A percentile compares a stretch with the other conserved stretches of the same genome.
phyloP scores from a whole-genome alignment of 805 yeast species.

The Metschnikowia picachoensis region DNA sequence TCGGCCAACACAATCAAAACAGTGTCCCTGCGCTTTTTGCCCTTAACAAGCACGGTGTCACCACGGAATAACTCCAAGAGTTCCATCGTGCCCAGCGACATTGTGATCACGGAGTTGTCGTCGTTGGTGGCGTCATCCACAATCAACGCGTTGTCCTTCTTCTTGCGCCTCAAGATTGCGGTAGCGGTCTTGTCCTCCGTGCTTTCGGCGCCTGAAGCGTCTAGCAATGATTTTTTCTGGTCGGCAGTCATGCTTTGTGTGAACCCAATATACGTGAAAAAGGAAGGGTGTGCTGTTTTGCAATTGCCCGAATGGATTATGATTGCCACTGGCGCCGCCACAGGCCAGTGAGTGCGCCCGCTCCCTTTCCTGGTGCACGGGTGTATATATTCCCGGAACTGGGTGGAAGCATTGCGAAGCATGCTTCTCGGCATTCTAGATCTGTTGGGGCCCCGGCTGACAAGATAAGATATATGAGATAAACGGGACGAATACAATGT shows the following conservation, averaged over 20 bases:
- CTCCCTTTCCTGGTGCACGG: conserved; percentile 2
- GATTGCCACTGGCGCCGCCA: too few species aligned
- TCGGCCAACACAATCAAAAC: conserved; percentile 93
- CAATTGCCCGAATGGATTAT: not conserved
- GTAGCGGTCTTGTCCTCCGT: conserved; percentile 82
- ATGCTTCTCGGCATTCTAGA: not conserved
- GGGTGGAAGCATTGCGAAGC: conserved; percentile 6
- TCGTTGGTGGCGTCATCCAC: conserved; percentile 98
- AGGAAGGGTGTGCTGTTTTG: not conserved
- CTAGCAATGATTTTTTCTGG: conserved; percentile 38
- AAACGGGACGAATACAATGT: too few species aligned
- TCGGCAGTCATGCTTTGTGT: conserved; percentile 16
- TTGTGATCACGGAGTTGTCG: conserved; percentile 94
- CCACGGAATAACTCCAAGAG: conserved; percentile 92
- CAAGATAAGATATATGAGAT: too few species aligned
- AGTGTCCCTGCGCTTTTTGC: conserved; percentile 97
- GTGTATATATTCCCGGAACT: not conserved
- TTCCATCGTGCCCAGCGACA: conserved; percentile 95
- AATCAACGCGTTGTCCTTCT: conserved; percentile 91
- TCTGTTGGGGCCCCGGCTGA: not conserved
- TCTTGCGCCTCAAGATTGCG: conserved; percentile 94
- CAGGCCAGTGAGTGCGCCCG: too few species aligned
- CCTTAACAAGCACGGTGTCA: conserved; percentile 95
- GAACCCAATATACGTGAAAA: not conserved
- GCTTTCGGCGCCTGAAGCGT: conserved; percentile 61